Base-by-base conservation (phyloP, 306 rosid species). In the Prunus padus region DNA sequence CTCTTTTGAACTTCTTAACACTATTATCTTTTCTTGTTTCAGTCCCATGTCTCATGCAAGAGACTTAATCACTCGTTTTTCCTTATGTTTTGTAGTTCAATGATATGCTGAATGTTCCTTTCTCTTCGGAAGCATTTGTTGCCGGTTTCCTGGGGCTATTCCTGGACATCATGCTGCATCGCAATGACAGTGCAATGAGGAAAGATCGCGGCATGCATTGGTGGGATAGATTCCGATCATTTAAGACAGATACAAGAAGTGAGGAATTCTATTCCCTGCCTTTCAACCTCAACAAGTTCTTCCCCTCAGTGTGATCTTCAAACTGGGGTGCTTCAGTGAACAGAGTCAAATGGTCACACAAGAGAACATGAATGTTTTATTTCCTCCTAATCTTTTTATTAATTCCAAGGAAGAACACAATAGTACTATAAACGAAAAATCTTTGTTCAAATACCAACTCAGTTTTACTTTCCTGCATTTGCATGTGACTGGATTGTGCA, bases 31-130 rank as follows among this genome's bases (percentile, higher is more conserved):
- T 37, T 4, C 30, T 55, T 22, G 28, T 50, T 30, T 30, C 9
- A 22, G 23, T 25, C 69, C 69, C 57, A 20, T 19, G 8, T 44
- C 10, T 12, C 30, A 2, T 33, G 23, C 71, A 65, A 65, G 73
- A 13, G 37, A 16, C 69, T 11, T 19, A 52, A 2, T 26, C 4
- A 22, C 65, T 49, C 51, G 13, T 28, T 40, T 5, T 55, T 77
- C 61, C 71, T 10, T 15, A 16, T 49, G 10, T 7, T 56, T 77
- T 67, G 82, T 85, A 94, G 98, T 94, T 91, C 82, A 94, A 94
- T 51, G 98, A 94, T 72, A 91, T 94, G 96, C 86, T 94, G 80
- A 94, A 94, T 18, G 94, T 94, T n/a, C 96, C 98, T 37, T 87
- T 88, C 52, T 82, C 96, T 33, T 94, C 98, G 0, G 95, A 94